A percentile compares a stretch with the other conserved stretches of the same genome.
Evolutionary conservation across 495 filamentous ascomycete species (phyloP).

Genomic region (Penicillium malachiteum): DNA sequence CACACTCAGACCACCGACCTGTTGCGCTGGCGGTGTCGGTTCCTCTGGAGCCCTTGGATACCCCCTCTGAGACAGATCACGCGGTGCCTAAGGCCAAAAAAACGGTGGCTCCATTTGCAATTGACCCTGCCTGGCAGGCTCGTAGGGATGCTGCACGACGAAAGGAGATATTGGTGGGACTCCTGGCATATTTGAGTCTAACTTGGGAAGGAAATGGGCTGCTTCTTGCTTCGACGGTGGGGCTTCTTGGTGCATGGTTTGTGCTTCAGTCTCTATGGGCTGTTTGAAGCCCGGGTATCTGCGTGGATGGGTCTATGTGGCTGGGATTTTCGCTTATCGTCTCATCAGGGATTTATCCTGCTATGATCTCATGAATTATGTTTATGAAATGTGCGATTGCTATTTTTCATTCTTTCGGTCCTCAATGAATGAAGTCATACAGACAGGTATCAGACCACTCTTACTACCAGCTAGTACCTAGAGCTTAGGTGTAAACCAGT

Average conservation of each 20-base stretch:
- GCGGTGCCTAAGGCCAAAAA: conserved; percentile 24
- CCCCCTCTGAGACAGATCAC: conserved; percentile 13
- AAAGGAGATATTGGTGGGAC: conserved; percentile 59
- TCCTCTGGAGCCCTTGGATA: conserved; percentile 41
- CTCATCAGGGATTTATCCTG: not conserved
- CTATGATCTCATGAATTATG: not conserved
- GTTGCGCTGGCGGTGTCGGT: conserved; percentile 67
- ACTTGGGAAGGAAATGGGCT: conserved; percentile 61
- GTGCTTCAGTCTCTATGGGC: conserved; percentile 37
- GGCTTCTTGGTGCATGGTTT: conserved; percentile 47
- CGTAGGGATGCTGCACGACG: conserved; percentile 49
- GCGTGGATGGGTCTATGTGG: not conserved
- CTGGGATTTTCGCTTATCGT: not conserved
- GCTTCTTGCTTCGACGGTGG: conserved; percentile 43
- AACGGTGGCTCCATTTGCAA: conserved; percentile 49
- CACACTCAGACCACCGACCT: conserved; percentile 80
- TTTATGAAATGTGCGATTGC: not conserved
- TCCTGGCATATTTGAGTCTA: conserved; percentile 53
- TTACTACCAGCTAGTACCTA: not conserved
- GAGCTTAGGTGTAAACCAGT: not conserved
- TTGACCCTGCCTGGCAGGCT: conserved; percentile 52
- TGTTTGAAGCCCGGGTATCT: conserved; percentile 5
- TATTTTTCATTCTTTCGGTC: not conserved
- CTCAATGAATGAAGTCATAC: no score
- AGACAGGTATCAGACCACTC: not conserved